Evolutionary conservation across 352 stramenopile species (phyloP).

Genomic region (Phytophthora cryptogea): DNA sequence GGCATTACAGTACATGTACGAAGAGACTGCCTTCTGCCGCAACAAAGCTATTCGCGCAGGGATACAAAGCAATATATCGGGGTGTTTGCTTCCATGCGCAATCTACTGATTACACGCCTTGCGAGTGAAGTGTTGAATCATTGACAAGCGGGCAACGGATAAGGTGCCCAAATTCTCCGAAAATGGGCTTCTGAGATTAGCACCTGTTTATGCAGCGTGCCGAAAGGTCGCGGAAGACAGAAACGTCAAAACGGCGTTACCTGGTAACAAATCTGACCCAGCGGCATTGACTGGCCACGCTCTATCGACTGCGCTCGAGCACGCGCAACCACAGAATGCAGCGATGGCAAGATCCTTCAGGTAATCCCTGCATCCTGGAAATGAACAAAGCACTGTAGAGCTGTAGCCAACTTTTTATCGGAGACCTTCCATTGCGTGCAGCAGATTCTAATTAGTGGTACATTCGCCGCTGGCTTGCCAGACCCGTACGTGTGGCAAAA

Average conservation of each 20-base stretch:
- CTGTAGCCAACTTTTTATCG: background rate
- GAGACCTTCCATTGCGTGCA: background rate
- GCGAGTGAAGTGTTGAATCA: too few species aligned
- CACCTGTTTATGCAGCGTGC: conserved; percentile 2
- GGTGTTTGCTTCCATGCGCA: too few species aligned
- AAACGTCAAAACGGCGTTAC: conserved; percentile 11
- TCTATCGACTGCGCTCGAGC: background rate
- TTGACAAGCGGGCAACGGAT: too few species aligned
- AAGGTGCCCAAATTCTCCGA: background rate
- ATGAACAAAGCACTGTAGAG: background rate
- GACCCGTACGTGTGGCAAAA: conserved; percentile 1
- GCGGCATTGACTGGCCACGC: conserved; percentile 3
- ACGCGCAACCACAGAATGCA: too few species aligned
- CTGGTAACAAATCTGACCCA: too few species aligned
- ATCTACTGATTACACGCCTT: too few species aligned
- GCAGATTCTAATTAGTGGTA: conserved; percentile 15
- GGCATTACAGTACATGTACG: too few species aligned
- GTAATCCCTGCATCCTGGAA: too few species aligned
- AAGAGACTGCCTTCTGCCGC: too few species aligned
- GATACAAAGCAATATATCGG: too few species aligned
- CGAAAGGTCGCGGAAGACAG: conserved; percentile 18
- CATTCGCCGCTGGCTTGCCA: background rate
- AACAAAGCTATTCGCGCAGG: too few species aligned
- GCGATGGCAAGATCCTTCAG: too few species aligned
- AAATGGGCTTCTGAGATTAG: conserved; percentile 2